phyloP scores from a whole-genome alignment of 306 rosid genomes.

The Pachyrhizus erosus region DNA sequence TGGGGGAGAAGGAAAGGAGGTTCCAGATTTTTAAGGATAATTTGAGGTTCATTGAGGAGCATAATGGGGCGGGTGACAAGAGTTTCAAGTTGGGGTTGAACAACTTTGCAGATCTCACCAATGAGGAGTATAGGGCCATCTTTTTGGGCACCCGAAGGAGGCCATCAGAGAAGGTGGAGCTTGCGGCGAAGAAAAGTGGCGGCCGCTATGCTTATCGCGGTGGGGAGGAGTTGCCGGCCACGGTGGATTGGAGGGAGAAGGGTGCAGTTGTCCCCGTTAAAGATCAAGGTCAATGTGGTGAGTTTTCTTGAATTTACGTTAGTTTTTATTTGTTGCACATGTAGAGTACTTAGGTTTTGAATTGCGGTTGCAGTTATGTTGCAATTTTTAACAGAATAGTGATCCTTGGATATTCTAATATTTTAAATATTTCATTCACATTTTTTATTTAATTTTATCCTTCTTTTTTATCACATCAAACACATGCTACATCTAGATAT shows the following conservation, averaged over 20 bases:
- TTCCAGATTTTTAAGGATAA: constrained; percentile 82
- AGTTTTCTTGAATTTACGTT: constrained; percentile 1
- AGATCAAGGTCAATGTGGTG: constrained; percentile 98
- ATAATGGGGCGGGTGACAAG: constrained; percentile 45
- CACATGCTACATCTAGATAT: no score
- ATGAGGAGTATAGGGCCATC: constrained; percentile 65
- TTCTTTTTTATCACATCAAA: no score
- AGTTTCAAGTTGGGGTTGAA: constrained; percentile 66
- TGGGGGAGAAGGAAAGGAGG: constrained; percentile 73
- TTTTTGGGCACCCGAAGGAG: constrained; percentile 52
- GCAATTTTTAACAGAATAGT: no score
- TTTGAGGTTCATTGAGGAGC: constrained; percentile 56
- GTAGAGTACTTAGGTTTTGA: no score
- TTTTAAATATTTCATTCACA: no score
- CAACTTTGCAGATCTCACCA: constrained; percentile 82
- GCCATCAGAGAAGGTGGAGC: not conserved
- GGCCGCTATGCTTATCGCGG: constrained; percentile 53
- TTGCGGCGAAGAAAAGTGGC: constrained; percentile 37
- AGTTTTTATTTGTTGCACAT: no score
- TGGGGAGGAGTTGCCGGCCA: constrained; percentile 65
- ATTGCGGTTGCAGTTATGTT: not conserved
- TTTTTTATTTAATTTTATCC: no score
- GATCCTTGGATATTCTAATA: no score
- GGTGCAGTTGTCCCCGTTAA: constrained; percentile 80
- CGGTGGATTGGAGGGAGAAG: constrained; percentile 79